A percentile compares a stretch with the other conserved stretches of the same genome.
Conservation (phyloP, 495 filamentous ascomycete species). For the Letharia lupina region DNA sequence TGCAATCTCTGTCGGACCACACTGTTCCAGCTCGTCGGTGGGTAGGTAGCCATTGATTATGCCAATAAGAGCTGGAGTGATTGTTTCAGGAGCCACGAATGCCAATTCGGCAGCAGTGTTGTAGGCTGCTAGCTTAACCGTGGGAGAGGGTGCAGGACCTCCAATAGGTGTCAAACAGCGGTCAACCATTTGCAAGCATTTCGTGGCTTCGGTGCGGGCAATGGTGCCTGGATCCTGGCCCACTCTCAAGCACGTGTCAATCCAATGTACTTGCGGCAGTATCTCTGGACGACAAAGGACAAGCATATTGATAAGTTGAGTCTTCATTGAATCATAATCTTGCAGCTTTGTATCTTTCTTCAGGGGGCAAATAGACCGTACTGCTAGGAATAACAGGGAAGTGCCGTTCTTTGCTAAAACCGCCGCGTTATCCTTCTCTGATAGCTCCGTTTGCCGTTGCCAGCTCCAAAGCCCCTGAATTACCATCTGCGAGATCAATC, state of each 20-base stretch:
- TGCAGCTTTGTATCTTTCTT: conserved; percentile 23
- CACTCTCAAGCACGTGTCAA: conserved; percentile 69
- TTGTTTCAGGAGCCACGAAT: conserved; percentile 79
- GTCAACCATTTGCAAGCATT: conserved; percentile 40
- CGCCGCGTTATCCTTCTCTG: conserved; percentile 71
- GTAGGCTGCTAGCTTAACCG: conserved; percentile 60
- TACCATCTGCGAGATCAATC: conserved; percentile 48
- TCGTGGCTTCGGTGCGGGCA: conserved; percentile 42
- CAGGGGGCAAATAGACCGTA: conserved; percentile 61
- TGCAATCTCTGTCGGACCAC: conserved; percentile 79
- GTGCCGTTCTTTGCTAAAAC: conserved; percentile 56
- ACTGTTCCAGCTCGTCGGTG: conserved; percentile 50
- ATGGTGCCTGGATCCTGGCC: conserved; percentile 76
- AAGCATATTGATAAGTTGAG: conserved; percentile 63
- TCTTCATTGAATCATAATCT: conserved; percentile 37
- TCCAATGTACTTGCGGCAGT: conserved; percentile 75
- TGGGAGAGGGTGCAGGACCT: not conserved
- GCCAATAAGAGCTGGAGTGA: conserved; percentile 65
- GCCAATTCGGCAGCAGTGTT: conserved; percentile 79
- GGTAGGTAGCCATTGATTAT: conserved; percentile 66
- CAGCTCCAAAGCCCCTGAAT: conserved; percentile 75
- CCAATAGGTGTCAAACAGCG: not conserved
- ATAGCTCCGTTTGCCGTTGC: conserved; percentile 53
- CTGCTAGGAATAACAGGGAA: conserved; percentile 50
- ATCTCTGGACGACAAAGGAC: conserved; percentile 71